Percentiles rank a stretch among this genome's conserved stretches.
phyloP scores from a whole-genome alignment of 257 asterid species.

The Solanum infundibuliforme region DNA sequence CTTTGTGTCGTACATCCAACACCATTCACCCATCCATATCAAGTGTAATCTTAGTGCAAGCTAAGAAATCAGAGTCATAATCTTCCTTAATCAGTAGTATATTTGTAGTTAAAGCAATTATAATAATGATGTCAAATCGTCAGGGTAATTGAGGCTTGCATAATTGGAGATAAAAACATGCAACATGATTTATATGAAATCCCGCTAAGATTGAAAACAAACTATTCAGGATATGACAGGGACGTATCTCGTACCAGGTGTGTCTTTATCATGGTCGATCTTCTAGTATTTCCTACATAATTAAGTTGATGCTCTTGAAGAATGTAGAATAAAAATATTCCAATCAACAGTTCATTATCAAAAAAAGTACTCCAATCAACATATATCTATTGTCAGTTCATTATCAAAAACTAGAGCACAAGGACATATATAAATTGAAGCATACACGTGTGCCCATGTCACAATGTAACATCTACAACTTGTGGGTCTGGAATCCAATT shows the following conservation, averaged over 20 bases:
- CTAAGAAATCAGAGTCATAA: background rate
- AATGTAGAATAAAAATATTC: background rate
- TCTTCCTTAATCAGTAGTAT: background rate
- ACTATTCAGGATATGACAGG: background rate
- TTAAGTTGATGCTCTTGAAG: background rate
- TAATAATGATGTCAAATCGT: background rate
- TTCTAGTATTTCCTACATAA: background rate
- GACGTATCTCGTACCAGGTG: background rate
- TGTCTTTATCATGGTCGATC: background rate
- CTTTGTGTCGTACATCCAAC: background rate
- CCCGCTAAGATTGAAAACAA: background rate
- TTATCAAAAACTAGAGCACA: background rate
- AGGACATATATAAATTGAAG: background rate
- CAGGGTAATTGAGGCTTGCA: background rate
- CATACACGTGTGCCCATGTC: background rate
- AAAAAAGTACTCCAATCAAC: background rate
- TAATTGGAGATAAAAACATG: background rate
- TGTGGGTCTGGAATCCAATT: constrained; percentile 47
- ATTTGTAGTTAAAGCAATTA: background rate
- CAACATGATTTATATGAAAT: background rate
- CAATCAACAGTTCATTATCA: background rate
- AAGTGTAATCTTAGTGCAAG: background rate
- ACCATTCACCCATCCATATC: background rate
- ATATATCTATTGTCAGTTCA: background rate
- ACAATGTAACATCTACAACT: constrained; percentile 23